These are phyloP conservation scores for Zygoascus hellenicus DNA, from an alignment of 1,139 yeast species.

Conservation along the genomic window DNA sequence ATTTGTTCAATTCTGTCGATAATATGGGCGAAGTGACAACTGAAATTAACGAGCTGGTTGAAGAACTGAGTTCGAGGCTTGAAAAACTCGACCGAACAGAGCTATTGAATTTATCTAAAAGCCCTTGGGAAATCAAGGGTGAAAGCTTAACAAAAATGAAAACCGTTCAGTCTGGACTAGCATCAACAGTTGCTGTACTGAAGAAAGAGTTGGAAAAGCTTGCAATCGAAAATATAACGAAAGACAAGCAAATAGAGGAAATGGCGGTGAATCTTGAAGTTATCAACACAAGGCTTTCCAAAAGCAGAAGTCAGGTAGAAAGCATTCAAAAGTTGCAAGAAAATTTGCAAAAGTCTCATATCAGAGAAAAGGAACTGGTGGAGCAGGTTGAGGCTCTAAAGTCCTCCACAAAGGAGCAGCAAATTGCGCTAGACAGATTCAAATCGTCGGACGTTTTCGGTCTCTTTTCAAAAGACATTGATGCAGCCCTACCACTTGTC, in stretches of 20 bases:
- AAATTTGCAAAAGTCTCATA: slow-evolving; percentile 26
- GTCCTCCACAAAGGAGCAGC: slow-evolving; percentile 33
- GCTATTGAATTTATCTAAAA: slow-evolving; percentile 8
- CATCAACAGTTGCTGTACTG: slow-evolving; percentile 23
- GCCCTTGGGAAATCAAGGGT: slow-evolving; percentile 25
- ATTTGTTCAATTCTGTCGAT: too few relatives aligned
- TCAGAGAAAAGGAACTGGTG: slow-evolving; percentile 25
- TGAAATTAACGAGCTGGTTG: not conserved
- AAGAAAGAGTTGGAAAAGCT: slow-evolving; percentile 24
- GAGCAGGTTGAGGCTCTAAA: slow-evolving; percentile 22
- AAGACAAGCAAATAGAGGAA: slow-evolving; percentile 40
- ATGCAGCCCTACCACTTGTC: slow-evolving; percentile 15
- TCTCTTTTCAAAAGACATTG: slow-evolving; percentile 12
- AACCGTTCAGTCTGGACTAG: slow-evolving; percentile 17
- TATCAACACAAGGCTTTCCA: slow-evolving; percentile 40
- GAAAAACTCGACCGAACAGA: slow-evolving; percentile 5
- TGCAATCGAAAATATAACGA: slow-evolving; percentile 26
- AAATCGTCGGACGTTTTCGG: slow-evolving; percentile 16
- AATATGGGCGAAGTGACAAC: too few relatives aligned
- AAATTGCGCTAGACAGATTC: slow-evolving; percentile 20
- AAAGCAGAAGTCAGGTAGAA: slow-evolving; percentile 35
- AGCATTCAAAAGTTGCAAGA: slow-evolving; percentile 30
- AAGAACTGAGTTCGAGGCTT: not conserved
- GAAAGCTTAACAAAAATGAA: slow-evolving; percentile 17
- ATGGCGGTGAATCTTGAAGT: slow-evolving; percentile 41